A percentile compares a stretch with the other conserved stretches of the same genome.
Conservation (phyloP, 495 filamentous ascomycete genomes). For the Bacidia gigantensis region DNA sequence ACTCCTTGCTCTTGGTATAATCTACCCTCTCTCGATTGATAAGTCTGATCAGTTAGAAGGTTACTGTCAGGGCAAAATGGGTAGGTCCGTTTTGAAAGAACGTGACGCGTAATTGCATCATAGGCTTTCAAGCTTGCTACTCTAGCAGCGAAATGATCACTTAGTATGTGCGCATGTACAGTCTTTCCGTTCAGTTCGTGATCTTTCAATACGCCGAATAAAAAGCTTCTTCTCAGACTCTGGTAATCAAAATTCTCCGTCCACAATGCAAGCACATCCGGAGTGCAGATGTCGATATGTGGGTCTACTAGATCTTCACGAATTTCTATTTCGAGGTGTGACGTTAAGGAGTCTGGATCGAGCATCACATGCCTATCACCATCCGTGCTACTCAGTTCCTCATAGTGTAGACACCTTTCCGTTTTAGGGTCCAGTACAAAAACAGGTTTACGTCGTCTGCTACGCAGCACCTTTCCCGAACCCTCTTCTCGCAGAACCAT, state of each 20-base stretch:
- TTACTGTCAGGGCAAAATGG: slow-evolving; percentile 90
- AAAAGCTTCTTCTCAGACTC: slow-evolving; percentile 69
- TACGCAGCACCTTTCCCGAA: slow-evolving; percentile 58
- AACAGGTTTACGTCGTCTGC: slow-evolving; percentile 56
- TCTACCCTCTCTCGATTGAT: slow-evolving; percentile 48
- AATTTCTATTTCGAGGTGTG: slow-evolving; percentile 57
- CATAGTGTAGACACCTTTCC: slow-evolving; percentile 82
- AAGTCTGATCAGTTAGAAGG: slow-evolving; percentile 59
- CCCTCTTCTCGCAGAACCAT: slow-evolving; percentile 77
- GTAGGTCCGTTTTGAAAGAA: slow-evolving; percentile 81
- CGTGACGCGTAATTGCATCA: slow-evolving; percentile 76
- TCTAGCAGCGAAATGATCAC: slow-evolving; percentile 62
- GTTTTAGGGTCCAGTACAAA: slow-evolving; percentile 75
- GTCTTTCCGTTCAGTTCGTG: slow-evolving; percentile 94
- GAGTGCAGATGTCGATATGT: slow-evolving; percentile 94
- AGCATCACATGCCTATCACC: slow-evolving; percentile 44
- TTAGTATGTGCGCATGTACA: slow-evolving; percentile 78
- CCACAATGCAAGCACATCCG: slow-evolving; percentile 87
- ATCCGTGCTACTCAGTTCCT: slow-evolving; percentile 43
- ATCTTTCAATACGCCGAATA: slow-evolving; percentile 87
- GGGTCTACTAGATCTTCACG: slow-evolving; percentile 86
- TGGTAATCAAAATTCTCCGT: slow-evolving; percentile 97
- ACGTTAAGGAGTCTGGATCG: slow-evolving; percentile 55
- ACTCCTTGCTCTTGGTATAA: slow-evolving; percentile 61
- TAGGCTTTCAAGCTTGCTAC: slow-evolving; percentile 79